A percentile compares a stretch with the other conserved stretches of the same genome.
Evolutionary conservation across 352 stramenopile species (phyloP).

Genomic region (Phytophthora europaea): DNA sequence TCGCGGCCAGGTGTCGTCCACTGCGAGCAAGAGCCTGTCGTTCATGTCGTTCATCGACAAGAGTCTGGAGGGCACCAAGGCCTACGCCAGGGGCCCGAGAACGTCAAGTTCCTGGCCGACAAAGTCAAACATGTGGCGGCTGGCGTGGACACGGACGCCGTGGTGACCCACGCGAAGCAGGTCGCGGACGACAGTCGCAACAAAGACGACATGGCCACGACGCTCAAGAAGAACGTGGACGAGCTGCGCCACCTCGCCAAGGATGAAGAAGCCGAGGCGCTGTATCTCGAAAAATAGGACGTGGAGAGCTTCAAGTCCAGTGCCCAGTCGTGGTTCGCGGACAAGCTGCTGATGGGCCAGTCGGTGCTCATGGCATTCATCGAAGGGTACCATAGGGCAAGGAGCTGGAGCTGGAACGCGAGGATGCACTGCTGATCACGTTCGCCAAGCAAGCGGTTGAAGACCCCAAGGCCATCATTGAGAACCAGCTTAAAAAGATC

Average conservation of each 20-base stretch:
- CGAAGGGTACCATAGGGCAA: conserved; percentile 85
- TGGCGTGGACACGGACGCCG: conserved; percentile 70
- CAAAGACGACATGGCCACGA: conserved; percentile 75
- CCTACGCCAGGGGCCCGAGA: conserved; percentile 55
- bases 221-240: conserved; percentile 74
- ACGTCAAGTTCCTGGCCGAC: conserved; percentile 66
- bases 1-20: conserved; percentile 65
- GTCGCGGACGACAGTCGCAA: conserved; percentile 74
- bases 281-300: conserved; percentile 71
- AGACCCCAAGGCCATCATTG: conserved; percentile 76
- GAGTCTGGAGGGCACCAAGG: conserved; percentile 73
- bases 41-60: conserved; percentile 67
- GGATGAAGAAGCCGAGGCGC: conserved; percentile 61
- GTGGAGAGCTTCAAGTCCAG: conserved; percentile 69
- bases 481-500: conserved; percentile 77
- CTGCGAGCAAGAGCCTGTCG: conserved; percentile 69
- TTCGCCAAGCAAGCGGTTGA: conserved; percentile 81
- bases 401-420: conserved; percentile 71
- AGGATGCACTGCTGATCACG: conserved; percentile 81
- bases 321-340: conserved; percentile 81
- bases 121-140: conserved; percentile 63
- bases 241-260: conserved; percentile 76
- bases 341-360: conserved; percentile 88
- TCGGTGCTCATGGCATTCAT: conserved; percentile 87
- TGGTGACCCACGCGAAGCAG: conserved; percentile 64